Conservation (phyloP, 2,329 filamentous ascomycete species). For the Fonsecaea erecta region DNA sequence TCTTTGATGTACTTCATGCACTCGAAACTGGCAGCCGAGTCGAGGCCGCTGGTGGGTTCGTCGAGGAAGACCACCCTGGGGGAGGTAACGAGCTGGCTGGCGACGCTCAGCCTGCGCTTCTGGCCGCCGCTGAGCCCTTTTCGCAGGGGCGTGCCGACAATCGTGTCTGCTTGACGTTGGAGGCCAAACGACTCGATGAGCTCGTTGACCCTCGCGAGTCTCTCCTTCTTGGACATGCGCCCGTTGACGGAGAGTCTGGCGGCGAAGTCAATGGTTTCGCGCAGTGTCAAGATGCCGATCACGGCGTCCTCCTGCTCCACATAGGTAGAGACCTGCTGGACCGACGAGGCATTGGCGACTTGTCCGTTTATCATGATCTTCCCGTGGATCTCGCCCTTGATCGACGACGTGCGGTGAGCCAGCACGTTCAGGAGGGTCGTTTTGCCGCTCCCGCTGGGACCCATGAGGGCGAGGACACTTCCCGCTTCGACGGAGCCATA, state of each 20-base stretch:
- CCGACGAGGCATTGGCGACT: slow-evolving; percentile 56
- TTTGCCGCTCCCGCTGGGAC: slow-evolving; percentile 74
- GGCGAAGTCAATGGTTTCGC: slow-evolving; percentile 78
- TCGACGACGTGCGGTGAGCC: slow-evolving; percentile 63
- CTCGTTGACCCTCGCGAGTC: slow-evolving; percentile 65
- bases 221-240: slow-evolving; percentile 60
- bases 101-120: slow-evolving; percentile 78
- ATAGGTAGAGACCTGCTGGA: slow-evolving; percentile 72
- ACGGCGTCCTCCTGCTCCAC: slow-evolving; percentile 89
- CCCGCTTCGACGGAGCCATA: slow-evolving; percentile 69
- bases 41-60: slow-evolving; percentile 81
- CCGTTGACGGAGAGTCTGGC: slow-evolving; percentile 67
- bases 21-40: slow-evolving; percentile 76
- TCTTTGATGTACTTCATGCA: slow-evolving; percentile 74
- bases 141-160: slow-evolving; percentile 80
- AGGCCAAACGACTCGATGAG: slow-evolving; percentile 77
- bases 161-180: slow-evolving; percentile 66
- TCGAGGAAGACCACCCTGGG: slow-evolving; percentile 83
- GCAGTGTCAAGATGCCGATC: slow-evolving; percentile 78
- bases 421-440: slow-evolving; percentile 83
- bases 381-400: slow-evolving; percentile 60
- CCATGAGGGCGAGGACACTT: slow-evolving; percentile 76
- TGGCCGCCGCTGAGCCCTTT: slow-evolving; percentile 86
- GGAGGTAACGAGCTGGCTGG: slow-evolving; percentile 78
- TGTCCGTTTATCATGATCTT: slow-evolving; percentile 67